phyloP scores from a whole-genome alignment of 164 flowering plant species.

The Kingdonia uniflora region DNA sequence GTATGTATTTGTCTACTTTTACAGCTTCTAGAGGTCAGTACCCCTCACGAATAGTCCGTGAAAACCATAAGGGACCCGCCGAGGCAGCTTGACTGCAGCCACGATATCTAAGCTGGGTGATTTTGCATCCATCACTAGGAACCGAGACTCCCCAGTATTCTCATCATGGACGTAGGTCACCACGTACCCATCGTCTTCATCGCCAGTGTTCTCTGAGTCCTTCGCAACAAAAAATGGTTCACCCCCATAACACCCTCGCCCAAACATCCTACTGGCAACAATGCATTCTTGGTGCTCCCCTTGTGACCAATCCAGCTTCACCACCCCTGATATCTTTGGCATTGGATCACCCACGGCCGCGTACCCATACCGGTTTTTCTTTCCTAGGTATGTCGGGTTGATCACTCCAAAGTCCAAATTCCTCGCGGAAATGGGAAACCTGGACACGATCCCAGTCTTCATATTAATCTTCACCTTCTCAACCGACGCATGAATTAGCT shows the following conservation, averaged over 20 bases:
- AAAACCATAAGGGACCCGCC: conserved; percentile 76
- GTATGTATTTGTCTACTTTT: neutral
- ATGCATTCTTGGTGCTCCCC: conserved; percentile 26
- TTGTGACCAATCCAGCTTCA: conserved; percentile 44
- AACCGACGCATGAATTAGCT: conserved; percentile 41
- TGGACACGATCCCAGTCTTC: conserved; percentile 32
- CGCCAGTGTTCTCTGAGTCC: conserved; percentile 26
- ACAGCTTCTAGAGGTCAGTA: conserved; percentile 30
- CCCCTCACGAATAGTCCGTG: conserved; percentile 70
- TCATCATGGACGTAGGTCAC: conserved; percentile 50
- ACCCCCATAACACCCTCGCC: conserved; percentile 57
- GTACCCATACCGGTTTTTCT: conserved; percentile 47
- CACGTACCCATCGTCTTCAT: conserved; percentile 75
- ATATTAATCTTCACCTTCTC: conserved; percentile 58
- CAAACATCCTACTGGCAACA: conserved; percentile 49
- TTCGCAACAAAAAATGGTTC: conserved; percentile 65
- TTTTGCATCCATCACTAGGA: conserved; percentile 76
- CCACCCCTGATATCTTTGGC: conserved; percentile 63
- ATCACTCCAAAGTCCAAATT: conserved; percentile 62
- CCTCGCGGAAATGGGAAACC: conserved; percentile 40
- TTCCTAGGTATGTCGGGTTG: conserved; percentile 40
- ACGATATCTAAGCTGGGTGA: conserved; percentile 62
- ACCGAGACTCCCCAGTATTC: conserved; percentile 42
- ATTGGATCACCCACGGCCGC: conserved; percentile 50
- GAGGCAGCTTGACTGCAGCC: conserved; percentile 59